Conservation (phyloP, 371 early-diverging fungal genomes). For the Mortierella sp. region DNA sequence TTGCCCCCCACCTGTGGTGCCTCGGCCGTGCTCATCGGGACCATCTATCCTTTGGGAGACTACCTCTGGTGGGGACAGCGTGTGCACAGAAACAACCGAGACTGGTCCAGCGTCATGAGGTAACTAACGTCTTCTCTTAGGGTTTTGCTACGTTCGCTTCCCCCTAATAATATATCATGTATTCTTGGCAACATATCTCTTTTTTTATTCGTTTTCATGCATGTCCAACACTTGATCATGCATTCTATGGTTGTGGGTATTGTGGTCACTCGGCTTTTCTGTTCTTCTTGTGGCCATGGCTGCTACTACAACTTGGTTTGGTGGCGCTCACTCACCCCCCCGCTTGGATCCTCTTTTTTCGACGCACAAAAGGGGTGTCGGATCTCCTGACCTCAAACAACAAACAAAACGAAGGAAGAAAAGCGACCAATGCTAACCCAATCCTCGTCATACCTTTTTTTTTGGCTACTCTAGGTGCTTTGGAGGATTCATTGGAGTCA, state of each 20-base stretch:
- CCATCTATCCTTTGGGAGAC: constrained; percentile 65
- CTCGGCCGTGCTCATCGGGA: constrained; percentile 64
- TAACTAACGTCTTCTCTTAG: constrained; percentile 14
- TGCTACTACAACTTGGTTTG: not conserved
- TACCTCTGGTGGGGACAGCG: constrained; percentile 52
- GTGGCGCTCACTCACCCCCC: constrained; percentile 4
- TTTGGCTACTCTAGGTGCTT: constrained; percentile 56
- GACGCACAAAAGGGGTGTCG: not conserved
- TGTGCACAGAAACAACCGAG: constrained; percentile 50
- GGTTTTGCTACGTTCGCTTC: not conserved
- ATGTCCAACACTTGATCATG: not conserved
- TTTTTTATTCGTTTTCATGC: not conserved
- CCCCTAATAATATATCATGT: not conserved
- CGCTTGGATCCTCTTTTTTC: constrained; percentile 3
- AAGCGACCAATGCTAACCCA: not conserved
- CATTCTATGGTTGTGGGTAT: not conserved
- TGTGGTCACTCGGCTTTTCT: not conserved
- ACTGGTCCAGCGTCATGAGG: constrained; percentile 69
- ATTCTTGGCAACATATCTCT: not conserved
- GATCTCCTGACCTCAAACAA: not conserved
- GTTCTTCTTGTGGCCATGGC: not conserved
- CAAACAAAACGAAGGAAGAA: not conserved
- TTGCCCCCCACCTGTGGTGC: constrained; percentile 67
- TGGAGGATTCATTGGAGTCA: constrained; percentile 71
- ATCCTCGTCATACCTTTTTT: not conserved